A percentile compares a stretch with the other conserved stretches of the same genome.
Evolutionary conservation across 352 stramenopile species (phyloP).

Genomic region (Globisporangium barbulae): DNA sequence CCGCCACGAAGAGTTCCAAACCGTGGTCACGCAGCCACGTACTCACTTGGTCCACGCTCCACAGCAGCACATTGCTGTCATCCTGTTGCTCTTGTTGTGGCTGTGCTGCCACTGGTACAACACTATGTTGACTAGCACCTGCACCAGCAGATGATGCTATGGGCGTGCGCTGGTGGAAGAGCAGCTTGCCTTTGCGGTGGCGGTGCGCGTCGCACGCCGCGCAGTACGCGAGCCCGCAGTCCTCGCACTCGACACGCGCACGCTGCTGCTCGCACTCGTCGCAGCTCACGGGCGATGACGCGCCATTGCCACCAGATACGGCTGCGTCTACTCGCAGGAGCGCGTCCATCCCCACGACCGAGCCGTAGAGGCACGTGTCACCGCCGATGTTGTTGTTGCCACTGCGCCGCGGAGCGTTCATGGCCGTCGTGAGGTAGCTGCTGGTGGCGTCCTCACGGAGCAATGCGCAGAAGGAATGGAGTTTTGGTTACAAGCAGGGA

Average conservation of each 20-base stretch:
- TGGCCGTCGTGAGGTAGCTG: too few species aligned
- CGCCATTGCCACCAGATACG: neutral
- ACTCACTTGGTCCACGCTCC: constrained; percentile 42
- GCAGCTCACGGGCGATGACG: constrained; percentile 26
- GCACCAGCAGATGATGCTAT: neutral
- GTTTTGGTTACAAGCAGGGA: too few species aligned
- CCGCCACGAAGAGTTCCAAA: constrained; percentile 52
- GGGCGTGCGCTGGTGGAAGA: constrained; percentile 47
- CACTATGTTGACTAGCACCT: neutral
- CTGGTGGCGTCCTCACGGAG: too few species aligned
- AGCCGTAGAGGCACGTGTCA: constrained; percentile 44
- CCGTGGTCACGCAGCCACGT: constrained; percentile 62
- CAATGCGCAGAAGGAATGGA: too few species aligned
- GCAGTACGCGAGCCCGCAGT: constrained; percentile 79
- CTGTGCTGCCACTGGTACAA: neutral
- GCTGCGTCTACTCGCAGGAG: constrained; percentile 8
- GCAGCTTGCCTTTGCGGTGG: constrained; percentile 84
- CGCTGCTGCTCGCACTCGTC: constrained; percentile 68
- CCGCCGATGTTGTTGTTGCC: neutral
- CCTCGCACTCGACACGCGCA: constrained; percentile 52
- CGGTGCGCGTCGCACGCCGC: constrained; percentile 52
- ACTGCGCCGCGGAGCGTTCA: neutral
- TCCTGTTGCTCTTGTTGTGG: neutral
- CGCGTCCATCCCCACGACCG: constrained; percentile 31
- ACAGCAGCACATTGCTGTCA: constrained; percentile 12